A percentile compares a stretch with the other conserved stretches of the same genome.
Evolutionary conservation across 768 basidiomycete species (phyloP).

Genomic region (Boletus eberwhitei): DNA sequence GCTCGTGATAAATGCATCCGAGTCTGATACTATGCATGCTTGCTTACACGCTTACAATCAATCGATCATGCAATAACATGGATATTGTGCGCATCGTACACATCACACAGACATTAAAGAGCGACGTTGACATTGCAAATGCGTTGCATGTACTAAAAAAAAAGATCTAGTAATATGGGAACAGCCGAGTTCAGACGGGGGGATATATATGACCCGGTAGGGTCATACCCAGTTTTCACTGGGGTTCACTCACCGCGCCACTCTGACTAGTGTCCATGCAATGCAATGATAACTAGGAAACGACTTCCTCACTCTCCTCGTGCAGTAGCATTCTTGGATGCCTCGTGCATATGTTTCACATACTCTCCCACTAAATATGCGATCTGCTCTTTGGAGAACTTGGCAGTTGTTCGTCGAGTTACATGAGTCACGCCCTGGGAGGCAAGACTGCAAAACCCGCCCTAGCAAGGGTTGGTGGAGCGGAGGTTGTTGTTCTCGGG

Average conservation of each 20-base stretch:
- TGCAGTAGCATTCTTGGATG: conserved; percentile 67
- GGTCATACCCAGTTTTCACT: too few relatives aligned
- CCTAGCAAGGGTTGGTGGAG: conserved; percentile 50
- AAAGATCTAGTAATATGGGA: too few relatives aligned
- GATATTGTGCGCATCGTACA: too few relatives aligned
- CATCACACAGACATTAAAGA: too few relatives aligned
- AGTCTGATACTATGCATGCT: too few relatives aligned
- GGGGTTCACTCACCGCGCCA: background rate
- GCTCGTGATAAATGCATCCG: too few relatives aligned
- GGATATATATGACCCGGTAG: too few relatives aligned
- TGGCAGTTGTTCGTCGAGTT: conserved; percentile 65
- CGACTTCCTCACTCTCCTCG: conserved; percentile 89
- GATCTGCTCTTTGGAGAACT: conserved; percentile 62
- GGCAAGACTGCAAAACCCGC: conserved; percentile 64
- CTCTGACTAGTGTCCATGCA: background rate
- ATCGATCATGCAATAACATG: too few relatives aligned
- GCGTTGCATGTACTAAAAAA: too few relatives aligned
- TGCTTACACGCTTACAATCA: too few relatives aligned
- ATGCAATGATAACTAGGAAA: conserved; percentile 53
- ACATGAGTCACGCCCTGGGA: conserved; percentile 81
- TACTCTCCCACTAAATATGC: conserved; percentile 70
- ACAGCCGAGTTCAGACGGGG: too few relatives aligned
- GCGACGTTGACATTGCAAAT: too few relatives aligned
- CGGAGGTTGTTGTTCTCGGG: conserved; percentile 69
- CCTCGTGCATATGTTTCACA: conserved; percentile 64